Evolutionary conservation across 2,329 filamentous ascomycete genomes (phyloP).

Genomic region (Stemphylium beticola): DNA sequence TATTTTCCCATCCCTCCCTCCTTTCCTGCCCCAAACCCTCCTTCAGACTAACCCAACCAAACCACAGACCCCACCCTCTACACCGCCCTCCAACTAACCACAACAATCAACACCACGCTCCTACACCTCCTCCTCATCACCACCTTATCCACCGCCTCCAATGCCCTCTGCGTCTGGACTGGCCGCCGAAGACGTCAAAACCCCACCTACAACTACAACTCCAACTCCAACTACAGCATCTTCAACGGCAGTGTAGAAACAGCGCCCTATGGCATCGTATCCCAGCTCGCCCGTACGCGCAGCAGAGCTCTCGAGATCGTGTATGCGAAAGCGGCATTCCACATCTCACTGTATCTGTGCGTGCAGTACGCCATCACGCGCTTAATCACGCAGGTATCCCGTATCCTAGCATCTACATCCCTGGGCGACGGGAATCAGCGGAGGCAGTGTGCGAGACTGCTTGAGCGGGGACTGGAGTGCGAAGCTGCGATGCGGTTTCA

Average conservation of each 20-base stretch:
- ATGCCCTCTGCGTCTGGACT: neutral
- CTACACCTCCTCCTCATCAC: constrained; percentile 3
- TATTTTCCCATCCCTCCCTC: neutral
- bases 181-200: neutral
- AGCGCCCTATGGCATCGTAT: neutral
- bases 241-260: neutral
- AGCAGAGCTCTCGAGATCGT: neutral
- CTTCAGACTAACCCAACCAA: neutral
- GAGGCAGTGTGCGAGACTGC: neutral
- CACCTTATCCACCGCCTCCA: neutral
- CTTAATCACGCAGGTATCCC: neutral
- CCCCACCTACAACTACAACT: neutral
- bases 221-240: neutral
- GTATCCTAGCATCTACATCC: neutral
- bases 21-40: neutral
- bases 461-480: constrained; percentile 1
- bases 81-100: neutral
- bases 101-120: constrained; percentile 2
- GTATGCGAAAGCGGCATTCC: neutral
- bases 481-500: neutral
- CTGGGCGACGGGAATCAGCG: neutral
- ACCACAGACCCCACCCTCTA: constrained; percentile 4
- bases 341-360: neutral
- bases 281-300: neutral
- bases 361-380: neutral